Base-by-base conservation (phyloP, 2,329 filamentous ascomycete genomes). In the Colletotrichum sp. region DNA sequence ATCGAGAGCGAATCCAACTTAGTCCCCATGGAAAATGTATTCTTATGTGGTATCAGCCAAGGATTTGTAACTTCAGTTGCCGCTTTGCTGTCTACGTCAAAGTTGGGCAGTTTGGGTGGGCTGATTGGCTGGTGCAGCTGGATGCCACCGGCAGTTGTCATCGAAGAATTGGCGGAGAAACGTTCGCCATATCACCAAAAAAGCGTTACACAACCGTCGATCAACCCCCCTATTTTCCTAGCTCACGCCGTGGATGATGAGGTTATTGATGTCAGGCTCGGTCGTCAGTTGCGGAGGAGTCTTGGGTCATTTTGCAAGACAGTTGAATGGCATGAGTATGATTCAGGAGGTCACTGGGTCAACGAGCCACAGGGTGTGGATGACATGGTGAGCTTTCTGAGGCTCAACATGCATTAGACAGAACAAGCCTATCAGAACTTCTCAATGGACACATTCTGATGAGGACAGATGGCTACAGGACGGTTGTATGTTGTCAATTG, bases 41-140 rank as follows among this genome's bases (percentile, higher is more conserved):
- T 82, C n/a, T 71, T 83, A 2, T 79, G 76, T 9, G 81, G 81
- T 4, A 83, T 83, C 38, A 83, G 82, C 34, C 80, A 83, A 71
- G 83, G 82, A 6, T 83, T 83, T 55, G 81, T 80, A 15, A 80
- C 79, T 12, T 76, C 77, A 0, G 62, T 80, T 16, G 75, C 79
- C 8, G 60, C 76, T 12, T 78, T 78, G 36, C 30, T 80, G 5
- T 58, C 66, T 26, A 67, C 43, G 18, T 13, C 43, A 52, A 52
- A 52, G 8, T 26, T 61, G 8, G 69, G 68, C 4, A 60, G 34
- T 5, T 76, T 82, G 16, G 82, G 78, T 7, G 81, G 81, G 1
- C 77, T 83, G 32, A 71, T 82, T 15, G 82, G 82, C 8, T 74
- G 82, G 6, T 81, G 78, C 61, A 80, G 80, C 77, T 83, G 82